Evolutionary conservation across 192 early-diverging fungal species (phyloP), one percentile per base, ranked within the genome.

Genomic region (Coemansia sp.): DNA sequence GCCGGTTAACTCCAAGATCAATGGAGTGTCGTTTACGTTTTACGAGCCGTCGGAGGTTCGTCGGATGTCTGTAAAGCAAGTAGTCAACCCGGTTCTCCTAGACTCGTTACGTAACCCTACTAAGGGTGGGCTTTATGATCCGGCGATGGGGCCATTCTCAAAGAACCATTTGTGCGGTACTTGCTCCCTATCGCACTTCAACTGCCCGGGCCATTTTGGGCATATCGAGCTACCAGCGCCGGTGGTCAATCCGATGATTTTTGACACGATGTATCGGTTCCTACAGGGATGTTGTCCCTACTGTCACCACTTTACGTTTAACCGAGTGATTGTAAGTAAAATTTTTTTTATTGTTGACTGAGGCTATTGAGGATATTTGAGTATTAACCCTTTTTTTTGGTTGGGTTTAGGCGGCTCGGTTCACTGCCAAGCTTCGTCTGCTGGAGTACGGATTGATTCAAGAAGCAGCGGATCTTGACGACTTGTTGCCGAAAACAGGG

Each of bases 191-290:
- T 86, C 86, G 36, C 83, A 93, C 83, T 90, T 86, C 66, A 84
- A 84, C 38, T 98, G 95, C 68, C 95, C 95, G 4, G 96, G 96
- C 36, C 95, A 98, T 67, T 98, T 95, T 85, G 95, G 96, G 14
- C 94, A 98, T 73, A 96, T 98, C 67, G 93, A 97, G 64, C 86
- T 98, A 21, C 89, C 91, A 12, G 84, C 86, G 13, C 92, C 93
- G 21, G 91, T 91, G 39, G 90, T 94, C 77, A 97, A 99, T 79
- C 91, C 97, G 18, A 87, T 97, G 84, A 93, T 97, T 71, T 97
- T 98, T 73, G 83, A 84, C n/a, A 87, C 93, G n/a, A 82, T 96
- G 78, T 93, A 92, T 77, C 89, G 88, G 68, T 74, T 96, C 43
- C 79, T 99, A 9, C 91, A 92, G 58, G 89, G 92, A 2, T 77